Evolutionary conservation across 768 basidiomycete genomes (phyloP).

Genomic region (Fibroporia radiculosa): DNA sequence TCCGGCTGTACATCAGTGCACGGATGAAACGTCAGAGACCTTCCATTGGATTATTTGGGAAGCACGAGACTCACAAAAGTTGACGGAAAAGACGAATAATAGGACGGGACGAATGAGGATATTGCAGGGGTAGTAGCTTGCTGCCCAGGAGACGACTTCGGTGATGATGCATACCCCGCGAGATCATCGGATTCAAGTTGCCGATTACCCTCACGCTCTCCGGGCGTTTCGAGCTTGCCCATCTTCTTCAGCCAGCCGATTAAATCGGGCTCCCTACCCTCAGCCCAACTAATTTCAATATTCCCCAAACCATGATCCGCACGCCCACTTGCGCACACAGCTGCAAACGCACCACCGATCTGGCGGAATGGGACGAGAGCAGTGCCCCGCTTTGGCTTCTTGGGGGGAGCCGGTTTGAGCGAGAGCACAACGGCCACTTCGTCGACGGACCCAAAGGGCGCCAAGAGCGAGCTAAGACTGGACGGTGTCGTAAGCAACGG

Average conservation of each 20-base stretch:
- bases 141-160: too few relatives aligned
- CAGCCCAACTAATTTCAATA: constrained; percentile 69
- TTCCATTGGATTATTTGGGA: neutral
- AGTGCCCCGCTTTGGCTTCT: constrained; percentile 56
- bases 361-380: constrained; percentile 73
- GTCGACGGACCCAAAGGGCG: constrained; percentile 58
- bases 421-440: constrained; percentile 59
- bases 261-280: constrained; percentile 65
- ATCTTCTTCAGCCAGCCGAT: constrained; percentile 61
- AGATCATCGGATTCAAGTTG: too few relatives aligned
- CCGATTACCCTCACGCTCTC: too few relatives aligned
- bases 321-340: constrained; percentile 52
- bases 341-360: constrained; percentile 70
- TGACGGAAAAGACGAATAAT: constrained; percentile 50
- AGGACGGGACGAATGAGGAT: neutral
- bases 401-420: constrained; percentile 46
- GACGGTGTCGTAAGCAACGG: constrained; percentile 47
- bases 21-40: neutral
- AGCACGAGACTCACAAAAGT: constrained; percentile 36
- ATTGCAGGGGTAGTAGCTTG: too few relatives aligned
- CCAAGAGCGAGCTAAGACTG: constrained; percentile 43
- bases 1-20: constrained; percentile 13
- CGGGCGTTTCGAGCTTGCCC: constrained; percentile 11
- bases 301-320: constrained; percentile 46
- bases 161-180: too few relatives aligned